Conservation (phyloP, 352 stramenopile genomes). For the Globisporangium takayamanum region DNA sequence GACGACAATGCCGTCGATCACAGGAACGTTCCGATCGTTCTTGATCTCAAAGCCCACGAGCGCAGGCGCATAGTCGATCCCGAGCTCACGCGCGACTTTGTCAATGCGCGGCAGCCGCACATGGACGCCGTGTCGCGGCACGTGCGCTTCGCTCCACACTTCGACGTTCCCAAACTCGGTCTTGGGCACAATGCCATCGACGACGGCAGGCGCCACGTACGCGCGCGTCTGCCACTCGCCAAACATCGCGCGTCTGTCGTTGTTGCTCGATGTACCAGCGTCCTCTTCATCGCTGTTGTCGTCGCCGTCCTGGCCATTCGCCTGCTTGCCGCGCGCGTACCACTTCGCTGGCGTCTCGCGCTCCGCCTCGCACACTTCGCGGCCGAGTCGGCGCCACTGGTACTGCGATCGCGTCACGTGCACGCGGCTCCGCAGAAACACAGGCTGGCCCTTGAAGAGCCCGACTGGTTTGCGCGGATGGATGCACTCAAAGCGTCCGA, state of each 20-base stretch:
- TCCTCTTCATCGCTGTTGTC: slow-evolving; percentile 6
- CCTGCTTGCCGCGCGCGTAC: slow-evolving; percentile 17
- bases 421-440: slow-evolving; percentile 63
- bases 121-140: slow-evolving; percentile 54
- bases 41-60: slow-evolving; percentile 75
- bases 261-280: not conserved
- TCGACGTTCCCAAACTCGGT: slow-evolving; percentile 87
- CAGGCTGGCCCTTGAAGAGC: slow-evolving; percentile 68
- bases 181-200: slow-evolving; percentile 67
- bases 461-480: slow-evolving; percentile 63
- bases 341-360: slow-evolving; percentile 49
- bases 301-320: slow-evolving; percentile 14
- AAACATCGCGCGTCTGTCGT: slow-evolving; percentile 31
- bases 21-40: slow-evolving; percentile 56
- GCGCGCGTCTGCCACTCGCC: slow-evolving; percentile 73
- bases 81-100: slow-evolving; percentile 52
- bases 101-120: slow-evolving; percentile 59
- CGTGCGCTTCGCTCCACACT: slow-evolving; percentile 68
- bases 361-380: slow-evolving; percentile 50
- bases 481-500: slow-evolving; percentile 55
- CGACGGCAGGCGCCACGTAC: slow-evolving; percentile 38
- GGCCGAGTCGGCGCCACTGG: slow-evolving; percentile 65
- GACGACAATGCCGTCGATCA: slow-evolving; percentile 74
- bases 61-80: slow-evolving; percentile 73
- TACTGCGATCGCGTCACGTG: slow-evolving; percentile 48